These are phyloP conservation scores for Lathyrus sativus DNA, from an alignment of 306 rosid species.

Conservation along the genomic window DNA sequence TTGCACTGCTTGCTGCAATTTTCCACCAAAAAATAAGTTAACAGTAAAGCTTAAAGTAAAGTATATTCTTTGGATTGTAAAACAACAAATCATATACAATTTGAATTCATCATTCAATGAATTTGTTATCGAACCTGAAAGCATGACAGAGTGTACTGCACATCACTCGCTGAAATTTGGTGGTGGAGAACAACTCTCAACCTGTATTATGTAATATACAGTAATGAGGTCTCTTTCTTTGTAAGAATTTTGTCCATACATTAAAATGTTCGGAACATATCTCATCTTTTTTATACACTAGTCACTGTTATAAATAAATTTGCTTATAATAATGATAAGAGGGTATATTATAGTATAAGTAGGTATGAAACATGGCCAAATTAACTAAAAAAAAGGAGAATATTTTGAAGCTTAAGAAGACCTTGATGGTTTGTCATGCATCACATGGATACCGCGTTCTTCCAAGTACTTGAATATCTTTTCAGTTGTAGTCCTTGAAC, in stretches of 20 bases:
- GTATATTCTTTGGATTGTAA: neutral
- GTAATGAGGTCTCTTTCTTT: constrained; percentile 30
- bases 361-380: neutral
- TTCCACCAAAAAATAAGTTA: constrained; percentile 18
- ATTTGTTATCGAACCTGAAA: constrained; percentile 62
- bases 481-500: constrained; percentile 51
- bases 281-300: neutral
- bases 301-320: too few relatives aligned
- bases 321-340: too few relatives aligned
- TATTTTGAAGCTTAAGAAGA: constrained; percentile 38
- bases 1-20: constrained; percentile 57
- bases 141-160: constrained; percentile 72
- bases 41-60: neutral
- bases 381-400: neutral
- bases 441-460: constrained; percentile 60
- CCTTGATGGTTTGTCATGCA: constrained; percentile 66
- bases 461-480: constrained; percentile 56
- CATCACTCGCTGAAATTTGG: constrained; percentile 75
- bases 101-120: constrained; percentile 7
- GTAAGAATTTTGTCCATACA: neutral
- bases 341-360: too few relatives aligned
- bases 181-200: constrained; percentile 84
- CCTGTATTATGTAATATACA: constrained; percentile 66
- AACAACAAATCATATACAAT: constrained; percentile 15
- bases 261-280: neutral